Conservation (phyloP, 371 early-diverging fungal genomes). For the Lichtheimia ornata region DNA sequence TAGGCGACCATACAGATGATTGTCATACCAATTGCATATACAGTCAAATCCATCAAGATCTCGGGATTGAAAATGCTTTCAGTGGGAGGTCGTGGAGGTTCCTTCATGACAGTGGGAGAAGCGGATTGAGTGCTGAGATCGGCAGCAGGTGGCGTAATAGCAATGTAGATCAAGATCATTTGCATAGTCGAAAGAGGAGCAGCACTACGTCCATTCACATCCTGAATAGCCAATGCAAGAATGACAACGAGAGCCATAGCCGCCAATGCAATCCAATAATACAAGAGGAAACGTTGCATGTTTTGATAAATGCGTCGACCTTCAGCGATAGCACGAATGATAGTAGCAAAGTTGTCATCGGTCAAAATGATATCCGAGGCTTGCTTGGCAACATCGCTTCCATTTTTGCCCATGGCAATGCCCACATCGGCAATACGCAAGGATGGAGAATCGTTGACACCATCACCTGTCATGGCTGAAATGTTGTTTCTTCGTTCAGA, state of each 20-base stretch:
- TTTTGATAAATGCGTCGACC: constrained; percentile 87
- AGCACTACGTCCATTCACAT: constrained; percentile 79
- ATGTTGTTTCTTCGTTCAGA: constrained; percentile 72
- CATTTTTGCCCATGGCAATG: constrained; percentile 85
- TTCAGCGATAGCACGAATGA: constrained; percentile 77
- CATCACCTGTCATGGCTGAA: constrained; percentile 82
- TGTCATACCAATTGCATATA: constrained; percentile 54
- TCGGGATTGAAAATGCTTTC: constrained; percentile 58
- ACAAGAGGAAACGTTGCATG: constrained; percentile 87
- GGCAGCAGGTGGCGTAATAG: constrained; percentile 73
- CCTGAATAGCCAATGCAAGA: constrained; percentile 64
- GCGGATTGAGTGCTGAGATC: constrained; percentile 78
- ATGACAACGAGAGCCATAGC: constrained; percentile 50
- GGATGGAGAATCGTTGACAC: constrained; percentile 89
- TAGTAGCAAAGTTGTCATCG: constrained; percentile 83
- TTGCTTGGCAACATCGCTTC: constrained; percentile 88
- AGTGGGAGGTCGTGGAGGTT: constrained; percentile 71
- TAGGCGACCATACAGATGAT: constrained; percentile 52
- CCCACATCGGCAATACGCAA: constrained; percentile 88
- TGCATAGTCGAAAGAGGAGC: constrained; percentile 39
- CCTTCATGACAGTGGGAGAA: constrained; percentile 75
- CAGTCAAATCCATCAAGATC: constrained; percentile 21
- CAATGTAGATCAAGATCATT: constrained; percentile 31
- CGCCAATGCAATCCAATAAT: constrained; percentile 62
- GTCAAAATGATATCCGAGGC: constrained; percentile 85